Conservation (phyloP, 495 filamentous ascomycete species). For the Daldinia grandis region DNA sequence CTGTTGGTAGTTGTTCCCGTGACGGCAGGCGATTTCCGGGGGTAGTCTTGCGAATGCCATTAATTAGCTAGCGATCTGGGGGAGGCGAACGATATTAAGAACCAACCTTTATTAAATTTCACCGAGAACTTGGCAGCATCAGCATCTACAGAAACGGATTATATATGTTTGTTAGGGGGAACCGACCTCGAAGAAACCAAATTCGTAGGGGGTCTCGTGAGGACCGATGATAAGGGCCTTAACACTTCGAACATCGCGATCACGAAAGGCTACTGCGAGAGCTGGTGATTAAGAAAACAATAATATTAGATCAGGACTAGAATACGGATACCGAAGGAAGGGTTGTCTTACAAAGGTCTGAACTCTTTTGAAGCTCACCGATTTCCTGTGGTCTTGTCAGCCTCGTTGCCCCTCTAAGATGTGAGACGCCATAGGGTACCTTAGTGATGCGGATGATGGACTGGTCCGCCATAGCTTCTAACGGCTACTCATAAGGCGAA, state of each 20-base stretch:
- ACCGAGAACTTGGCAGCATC: conserved; percentile 64
- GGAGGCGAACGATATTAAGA: neutral
- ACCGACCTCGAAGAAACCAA: conserved; percentile 92
- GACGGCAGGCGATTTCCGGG: conserved; percentile 80
- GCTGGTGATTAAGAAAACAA: conserved; percentile 56
- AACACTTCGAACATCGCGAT: conserved; percentile 88
- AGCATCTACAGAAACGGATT: conserved; percentile 28
- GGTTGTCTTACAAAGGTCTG: conserved; percentile 76
- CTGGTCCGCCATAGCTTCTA: conserved; percentile 75
- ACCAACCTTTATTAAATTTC: conserved; percentile 70
- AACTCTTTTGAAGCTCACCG: conserved; percentile 78
- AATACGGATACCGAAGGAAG: conserved; percentile 1
- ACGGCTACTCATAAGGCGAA: conserved; percentile 28
- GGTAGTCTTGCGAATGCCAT: conserved; percentile 71
- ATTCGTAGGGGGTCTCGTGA: conserved; percentile 94
- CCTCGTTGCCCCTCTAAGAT: conserved; percentile 44
- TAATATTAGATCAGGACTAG: conserved; percentile 19
- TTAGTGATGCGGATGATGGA: conserved; percentile 85
- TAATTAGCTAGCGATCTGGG: conserved; percentile 10
- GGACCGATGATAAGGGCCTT: conserved; percentile 91
- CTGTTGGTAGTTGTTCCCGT: conserved; percentile 83
- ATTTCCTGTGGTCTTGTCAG: conserved; percentile 72
- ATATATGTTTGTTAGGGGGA: neutral
- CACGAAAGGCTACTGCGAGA: conserved; percentile 83
- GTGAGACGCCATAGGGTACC: conserved; percentile 55